Conservation (phyloP, 306 rosid species). For the Quillaja saponaria region DNA sequence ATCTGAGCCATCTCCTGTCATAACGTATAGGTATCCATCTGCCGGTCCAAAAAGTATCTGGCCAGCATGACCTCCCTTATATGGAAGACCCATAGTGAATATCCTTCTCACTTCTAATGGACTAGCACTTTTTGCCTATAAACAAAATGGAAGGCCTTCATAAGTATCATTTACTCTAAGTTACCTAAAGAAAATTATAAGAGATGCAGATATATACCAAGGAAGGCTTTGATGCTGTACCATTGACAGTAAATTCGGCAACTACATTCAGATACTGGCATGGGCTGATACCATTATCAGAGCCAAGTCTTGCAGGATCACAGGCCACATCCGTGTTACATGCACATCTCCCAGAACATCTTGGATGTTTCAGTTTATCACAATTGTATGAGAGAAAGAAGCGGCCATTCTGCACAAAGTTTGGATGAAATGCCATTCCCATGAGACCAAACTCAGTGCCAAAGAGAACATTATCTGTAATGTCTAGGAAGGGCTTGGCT, state of each 20-base stretch:
- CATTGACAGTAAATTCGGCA: constrained; percentile 47
- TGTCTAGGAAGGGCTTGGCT: constrained; percentile 41
- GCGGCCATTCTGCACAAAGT: constrained; percentile 34
- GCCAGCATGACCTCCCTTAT: constrained; percentile 33
- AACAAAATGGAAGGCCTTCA: not conserved
- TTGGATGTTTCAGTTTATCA: constrained; percentile 33
- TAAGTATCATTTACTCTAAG: not conserved
- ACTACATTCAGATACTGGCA: constrained; percentile 43
- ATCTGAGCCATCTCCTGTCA: constrained; percentile 34
- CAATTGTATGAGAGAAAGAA: constrained; percentile 45
- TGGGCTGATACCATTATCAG: constrained; percentile 36
- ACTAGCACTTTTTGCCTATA: constrained; percentile 35
- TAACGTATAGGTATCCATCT: constrained; percentile 46
- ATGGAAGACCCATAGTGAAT: constrained; percentile 39
- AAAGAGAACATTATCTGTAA: constrained; percentile 27
- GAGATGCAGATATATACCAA: constrained; percentile 19
- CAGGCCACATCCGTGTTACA: constrained; percentile 41
- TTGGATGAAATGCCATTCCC: constrained; percentile 56
- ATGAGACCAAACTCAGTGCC: constrained; percentile 37
- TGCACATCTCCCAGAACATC: constrained; percentile 54
- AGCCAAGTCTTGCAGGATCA: constrained; percentile 37
- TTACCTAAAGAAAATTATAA: not conserved
- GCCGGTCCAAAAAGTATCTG: constrained; percentile 49
- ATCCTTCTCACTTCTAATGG: constrained; percentile 46
- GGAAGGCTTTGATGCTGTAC: constrained; percentile 32